A percentile compares a stretch with the other conserved stretches of the same genome.
Conservation (phyloP, 2,329 filamentous ascomycete species). For the Neofusicoccum laricinum region DNA sequence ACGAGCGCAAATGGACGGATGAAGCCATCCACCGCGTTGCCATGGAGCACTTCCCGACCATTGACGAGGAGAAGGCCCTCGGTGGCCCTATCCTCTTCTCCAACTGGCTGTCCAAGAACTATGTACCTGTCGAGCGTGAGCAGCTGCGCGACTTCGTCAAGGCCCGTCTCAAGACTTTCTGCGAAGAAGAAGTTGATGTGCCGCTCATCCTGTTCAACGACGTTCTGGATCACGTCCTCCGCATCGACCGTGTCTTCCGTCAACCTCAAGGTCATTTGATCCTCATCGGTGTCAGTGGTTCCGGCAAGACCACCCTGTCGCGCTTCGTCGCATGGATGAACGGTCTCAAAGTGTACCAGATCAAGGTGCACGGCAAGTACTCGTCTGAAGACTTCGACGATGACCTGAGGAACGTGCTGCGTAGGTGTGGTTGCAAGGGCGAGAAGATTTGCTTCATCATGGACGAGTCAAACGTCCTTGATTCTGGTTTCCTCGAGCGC, state of each 20-base stretch:
- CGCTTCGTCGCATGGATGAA: conserved; percentile 99
- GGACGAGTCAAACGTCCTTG: conserved; percentile 97
- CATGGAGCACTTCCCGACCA: conserved; percentile 88
- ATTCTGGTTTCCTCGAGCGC: conserved; percentile 96
- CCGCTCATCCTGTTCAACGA: conserved; percentile 99
- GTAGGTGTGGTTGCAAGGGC: conserved; percentile 92
- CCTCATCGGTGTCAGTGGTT: conserved; percentile 95
- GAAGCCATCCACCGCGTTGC: conserved; percentile 84
- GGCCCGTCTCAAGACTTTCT: conserved; percentile 94
- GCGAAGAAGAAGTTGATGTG: conserved; percentile 98
- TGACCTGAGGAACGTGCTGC: conserved; percentile 87
- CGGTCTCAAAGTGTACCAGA: conserved; percentile 96
- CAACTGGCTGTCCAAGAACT: conserved; percentile 99
- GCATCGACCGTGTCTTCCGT: conserved; percentile 97
- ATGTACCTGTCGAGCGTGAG: conserved; percentile 93
- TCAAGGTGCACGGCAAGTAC: conserved; percentile 99
- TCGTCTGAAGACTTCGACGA: conserved; percentile 98
- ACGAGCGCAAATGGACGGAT: conserved; percentile 93
- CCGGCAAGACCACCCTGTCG: conserved; percentile 96
- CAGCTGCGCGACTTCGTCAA: conserved; percentile 96
- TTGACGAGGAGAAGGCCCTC: conserved; percentile 84
- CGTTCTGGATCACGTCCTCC: conserved; percentile 93
- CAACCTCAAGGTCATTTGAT: conserved; percentile 98
- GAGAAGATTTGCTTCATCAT: conserved; percentile 99
- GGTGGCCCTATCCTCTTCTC: conserved; percentile 95